phyloP scores from a whole-genome alignment of 805 yeast genomes.

The Saitoella complicata region DNA sequence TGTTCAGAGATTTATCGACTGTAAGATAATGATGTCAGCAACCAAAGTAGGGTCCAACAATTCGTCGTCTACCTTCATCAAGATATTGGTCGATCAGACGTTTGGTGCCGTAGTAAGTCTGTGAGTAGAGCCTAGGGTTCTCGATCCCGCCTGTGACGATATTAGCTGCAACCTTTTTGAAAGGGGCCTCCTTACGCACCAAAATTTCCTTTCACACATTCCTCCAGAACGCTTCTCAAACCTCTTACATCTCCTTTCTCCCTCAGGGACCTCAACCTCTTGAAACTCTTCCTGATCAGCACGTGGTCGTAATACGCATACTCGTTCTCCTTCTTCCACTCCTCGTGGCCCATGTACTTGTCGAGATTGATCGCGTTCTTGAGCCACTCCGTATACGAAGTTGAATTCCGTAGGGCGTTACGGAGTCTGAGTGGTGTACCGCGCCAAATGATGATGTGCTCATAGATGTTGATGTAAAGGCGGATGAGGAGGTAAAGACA shows the following conservation, averaged over 20 bases:
- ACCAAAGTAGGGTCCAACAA: too few relatives aligned
- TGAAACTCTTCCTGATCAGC: slow-evolving; percentile 29
- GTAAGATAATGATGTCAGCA: too few relatives aligned
- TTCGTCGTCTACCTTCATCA: slow-evolving; percentile 18
- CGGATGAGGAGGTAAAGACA: slow-evolving; percentile 37
- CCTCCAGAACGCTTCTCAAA: slow-evolving; percentile 40
- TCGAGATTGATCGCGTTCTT: slow-evolving; percentile 43
- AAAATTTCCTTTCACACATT: slow-evolving; percentile 54
- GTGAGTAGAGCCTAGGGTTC: slow-evolving; percentile 53
- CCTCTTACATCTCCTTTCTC: slow-evolving; percentile 26
- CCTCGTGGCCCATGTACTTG: slow-evolving; percentile 37
- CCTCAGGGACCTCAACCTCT: slow-evolving; percentile 26
- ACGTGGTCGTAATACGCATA: slow-evolving; percentile 55
- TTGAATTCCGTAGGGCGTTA: slow-evolving; percentile 32
- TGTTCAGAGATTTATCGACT: background rate
- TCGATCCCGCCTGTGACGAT: slow-evolving; percentile 35
- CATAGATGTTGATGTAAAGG: slow-evolving; percentile 45
- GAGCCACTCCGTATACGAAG: slow-evolving; percentile 46
- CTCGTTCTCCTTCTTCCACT: slow-evolving; percentile 45
- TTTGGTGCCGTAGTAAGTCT: slow-evolving; percentile 63
- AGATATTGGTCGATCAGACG: slow-evolving; percentile 39
- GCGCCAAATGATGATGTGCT: slow-evolving; percentile 41
- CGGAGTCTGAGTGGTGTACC: slow-evolving; percentile 39
- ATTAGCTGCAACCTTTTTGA: too few relatives aligned
- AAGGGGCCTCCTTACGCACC: slow-evolving; percentile 21